Base-by-base conservation (phyloP, 2,329 filamentous ascomycete genomes). In the Aspergillus pseudoviridinutans region DNA sequence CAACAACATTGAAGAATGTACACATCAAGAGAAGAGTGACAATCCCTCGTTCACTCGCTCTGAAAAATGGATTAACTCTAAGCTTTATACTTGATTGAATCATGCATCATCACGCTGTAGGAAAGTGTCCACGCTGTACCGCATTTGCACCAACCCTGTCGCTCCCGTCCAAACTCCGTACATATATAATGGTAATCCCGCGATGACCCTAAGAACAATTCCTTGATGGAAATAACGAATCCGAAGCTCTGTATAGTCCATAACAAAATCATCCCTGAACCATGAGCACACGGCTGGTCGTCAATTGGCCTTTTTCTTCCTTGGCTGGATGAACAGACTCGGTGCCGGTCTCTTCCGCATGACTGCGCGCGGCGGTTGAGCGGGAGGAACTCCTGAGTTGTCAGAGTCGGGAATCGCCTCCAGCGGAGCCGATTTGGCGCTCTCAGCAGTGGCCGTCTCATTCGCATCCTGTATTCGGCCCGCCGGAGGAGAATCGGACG, bases 281-380 rank as follows among this genome's bases (percentile, higher is more conserved):
- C 20, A 47, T 25, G 14, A 12, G 17, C 22, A 6, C 28, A 27
- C 7, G 28, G 29, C 51, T 44, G 22, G 27, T 20, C 17, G 28
- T 66, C 58, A 70, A n/a, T 57, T 58, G 14, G 66, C 46, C 24
- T 62, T 68, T 46, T 61, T 67, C 35, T 66, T 68, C 57, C 71
- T 74, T 2, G 70, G 68, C 42, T 65, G 69, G 35, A 73, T 68
- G 53, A 74, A 71, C 3, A 70, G 59, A 55, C 64, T 72, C 4
- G 69, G 68, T 22, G 66, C 59, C 4, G 70, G 66, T 47, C 71
- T 61, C 58, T 72, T 73, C 28, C 68, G 67, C 38, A 69, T 59
- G 2, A 66, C 44, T 35, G 58, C 57, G 25, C 67, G 69, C n/a
- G 63, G 53, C 4, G 53, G 25, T 27, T 50, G 57, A 32, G 61